These are phyloP conservation scores for Candida multigemmis DNA, from an alignment of 805 yeast genomes.

Conservation along the genomic window DNA sequence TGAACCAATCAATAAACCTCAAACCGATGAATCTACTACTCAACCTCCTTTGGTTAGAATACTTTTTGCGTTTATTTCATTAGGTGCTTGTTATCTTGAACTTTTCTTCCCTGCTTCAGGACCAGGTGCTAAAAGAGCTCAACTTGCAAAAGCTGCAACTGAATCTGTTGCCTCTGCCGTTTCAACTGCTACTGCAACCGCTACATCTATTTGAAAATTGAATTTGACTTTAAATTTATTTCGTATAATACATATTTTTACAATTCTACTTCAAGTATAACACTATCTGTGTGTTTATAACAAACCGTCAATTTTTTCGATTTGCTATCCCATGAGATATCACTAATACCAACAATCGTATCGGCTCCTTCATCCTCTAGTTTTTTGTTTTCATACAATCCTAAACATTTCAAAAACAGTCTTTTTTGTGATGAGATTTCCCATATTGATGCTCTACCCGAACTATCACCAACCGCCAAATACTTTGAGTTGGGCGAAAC, in stretches of 20 bases:
- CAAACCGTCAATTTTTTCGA: constrained; percentile 19
- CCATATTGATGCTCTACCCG: constrained; percentile 52
- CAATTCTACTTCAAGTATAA: constrained; percentile 11
- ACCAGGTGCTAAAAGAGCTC: constrained; percentile 17
- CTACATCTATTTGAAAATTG: not conserved
- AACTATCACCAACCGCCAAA: constrained; percentile 59
- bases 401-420: constrained; percentile 16
- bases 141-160: constrained; percentile 11
- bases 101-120: constrained; percentile 35
- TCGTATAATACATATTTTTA: constrained; percentile 1
- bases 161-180: constrained; percentile 8
- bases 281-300: constrained; percentile 25
- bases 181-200: constrained; percentile 1
- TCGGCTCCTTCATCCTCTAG: constrained; percentile 4
- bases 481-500: constrained; percentile 40
- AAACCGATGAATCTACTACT: constrained; percentile 8
- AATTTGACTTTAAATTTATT: not conserved
- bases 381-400: constrained; percentile 9
- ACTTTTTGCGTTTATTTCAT: constrained; percentile 35
- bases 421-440: no score
- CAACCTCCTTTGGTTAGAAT: constrained; percentile 43
- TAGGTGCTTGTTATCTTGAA: constrained; percentile 48
- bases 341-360: constrained; percentile 22
- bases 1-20: constrained; percentile 28
- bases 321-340: constrained; percentile 24